These are phyloP conservation scores for Pouteria campechiana DNA, from an alignment of 179 eudicot genomes.

Conservation along the genomic window DNA sequence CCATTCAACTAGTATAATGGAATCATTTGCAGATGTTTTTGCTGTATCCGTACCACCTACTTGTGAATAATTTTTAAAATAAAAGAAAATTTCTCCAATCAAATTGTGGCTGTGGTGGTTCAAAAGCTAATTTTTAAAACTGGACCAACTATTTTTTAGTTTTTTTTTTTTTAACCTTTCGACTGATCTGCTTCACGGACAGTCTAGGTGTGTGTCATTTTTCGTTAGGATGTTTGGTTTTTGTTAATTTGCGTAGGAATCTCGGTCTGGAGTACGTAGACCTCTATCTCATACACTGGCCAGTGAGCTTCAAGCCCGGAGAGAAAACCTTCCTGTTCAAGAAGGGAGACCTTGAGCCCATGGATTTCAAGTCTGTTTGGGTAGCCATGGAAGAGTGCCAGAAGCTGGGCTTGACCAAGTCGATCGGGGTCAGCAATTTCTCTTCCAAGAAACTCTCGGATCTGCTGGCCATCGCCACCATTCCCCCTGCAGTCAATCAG, in stretches of 20 bases:
- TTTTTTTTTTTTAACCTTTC: too few species aligned
- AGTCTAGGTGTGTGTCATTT: too few species aligned
- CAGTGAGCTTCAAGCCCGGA: conserved; percentile 38
- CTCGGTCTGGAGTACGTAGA: conserved; percentile 36
- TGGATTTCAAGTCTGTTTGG: conserved; percentile 44
- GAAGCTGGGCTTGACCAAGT: conserved; percentile 26
- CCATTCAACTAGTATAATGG: too few species aligned
- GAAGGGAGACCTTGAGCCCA: conserved; percentile 28
- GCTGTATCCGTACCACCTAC: too few species aligned
- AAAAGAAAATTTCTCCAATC: too few species aligned
- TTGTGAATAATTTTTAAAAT: too few species aligned
- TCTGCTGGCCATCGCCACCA: conserved; percentile 19
- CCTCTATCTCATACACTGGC: conserved; percentile 57
- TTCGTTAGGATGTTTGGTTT: too few species aligned
- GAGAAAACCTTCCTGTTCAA: conserved; percentile 27
- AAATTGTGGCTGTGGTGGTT: too few species aligned
- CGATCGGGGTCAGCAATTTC: conserved; percentile 51
- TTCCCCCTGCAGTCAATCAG: conserved; percentile 47
- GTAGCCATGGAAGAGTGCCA: conserved; percentile 46
- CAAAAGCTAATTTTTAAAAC: too few species aligned
- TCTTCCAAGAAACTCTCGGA: conserved; percentile 29
- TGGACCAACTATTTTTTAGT: too few species aligned
- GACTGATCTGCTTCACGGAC: too few species aligned
- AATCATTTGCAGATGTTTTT: too few species aligned
- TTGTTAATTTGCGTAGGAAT: conserved; percentile 29